Conservation (phyloP, 2,329 filamentous ascomycete genomes). For the Teratosphaeria nubilosa region DNA sequence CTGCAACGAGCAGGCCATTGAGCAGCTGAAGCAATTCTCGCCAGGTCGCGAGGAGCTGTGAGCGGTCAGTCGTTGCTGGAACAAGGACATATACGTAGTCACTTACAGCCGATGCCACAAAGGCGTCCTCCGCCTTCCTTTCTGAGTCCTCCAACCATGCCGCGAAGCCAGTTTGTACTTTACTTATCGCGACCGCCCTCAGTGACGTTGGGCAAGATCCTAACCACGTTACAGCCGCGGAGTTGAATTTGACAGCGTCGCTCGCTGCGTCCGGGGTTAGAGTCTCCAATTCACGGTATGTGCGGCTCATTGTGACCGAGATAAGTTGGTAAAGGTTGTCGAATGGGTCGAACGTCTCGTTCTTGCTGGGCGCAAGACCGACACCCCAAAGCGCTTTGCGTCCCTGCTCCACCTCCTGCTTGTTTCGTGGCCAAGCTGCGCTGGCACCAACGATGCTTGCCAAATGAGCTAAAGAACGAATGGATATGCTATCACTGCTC, state of each 20-base stretch:
- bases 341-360: constrained; percentile 46
- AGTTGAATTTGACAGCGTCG: constrained; percentile 5
- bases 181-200: constrained; percentile 45
- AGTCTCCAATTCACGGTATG: constrained; percentile 37
- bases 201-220: constrained; percentile 35
- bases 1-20: constrained; percentile 48
- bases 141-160: constrained; percentile 53
- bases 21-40: constrained; percentile 36
- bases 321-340: constrained; percentile 55
- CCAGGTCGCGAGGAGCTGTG: constrained; percentile 1
- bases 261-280: background rate
- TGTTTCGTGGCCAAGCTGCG: constrained; percentile 45
- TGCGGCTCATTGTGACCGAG: constrained; percentile 40
- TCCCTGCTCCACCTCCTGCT: constrained; percentile 54
- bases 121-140: constrained; percentile 7
- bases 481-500: background rate
- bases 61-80: background rate
- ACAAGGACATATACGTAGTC: background rate
- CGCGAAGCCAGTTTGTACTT: constrained; percentile 52
- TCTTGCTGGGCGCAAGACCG: constrained; percentile 25
- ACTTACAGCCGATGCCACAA: constrained; percentile 2
- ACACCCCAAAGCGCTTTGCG: constrained; percentile 58
- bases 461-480: background rate
- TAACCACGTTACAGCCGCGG: constrained; percentile 20
- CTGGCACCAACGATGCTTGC: background rate